Conservation (phyloP, 345 rosid genomes). For the Nephelium lappaceum region DNA sequence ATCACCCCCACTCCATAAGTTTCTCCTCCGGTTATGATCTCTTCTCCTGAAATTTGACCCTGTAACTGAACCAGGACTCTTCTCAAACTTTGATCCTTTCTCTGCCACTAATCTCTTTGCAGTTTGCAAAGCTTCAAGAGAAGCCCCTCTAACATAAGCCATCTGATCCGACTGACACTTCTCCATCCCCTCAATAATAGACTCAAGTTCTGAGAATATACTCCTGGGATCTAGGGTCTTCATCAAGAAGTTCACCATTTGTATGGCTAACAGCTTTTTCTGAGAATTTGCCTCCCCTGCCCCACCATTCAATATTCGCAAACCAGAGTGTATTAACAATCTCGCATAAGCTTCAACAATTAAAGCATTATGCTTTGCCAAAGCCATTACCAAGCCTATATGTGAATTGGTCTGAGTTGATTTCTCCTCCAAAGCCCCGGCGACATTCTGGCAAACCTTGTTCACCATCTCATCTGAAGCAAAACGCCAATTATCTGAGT, state of each 20-base stretch:
- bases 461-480: slow-evolving; percentile 94
- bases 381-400: slow-evolving; percentile 75
- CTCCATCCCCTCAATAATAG: slow-evolving; percentile 78
- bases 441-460: slow-evolving; percentile 84
- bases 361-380: slow-evolving; percentile 83
- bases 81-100: slow-evolving; percentile 58
- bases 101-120: slow-evolving; percentile 66
- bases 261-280: slow-evolving; percentile 76
- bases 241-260: slow-evolving; percentile 92
- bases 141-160: slow-evolving; percentile 90
- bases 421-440: slow-evolving; percentile 81
- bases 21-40: slow-evolving; percentile 35
- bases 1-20: slow-evolving; percentile 24
- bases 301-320: slow-evolving; percentile 59
- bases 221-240: slow-evolving; percentile 80
- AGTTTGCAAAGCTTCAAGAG: slow-evolving; percentile 84
- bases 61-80: slow-evolving; percentile 55
- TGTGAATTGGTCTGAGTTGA: slow-evolving; percentile 74
- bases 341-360: slow-evolving; percentile 92
- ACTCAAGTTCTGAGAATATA: slow-evolving; percentile 69
- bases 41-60: slow-evolving; percentile 67
- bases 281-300: slow-evolving; percentile 77
- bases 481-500: slow-evolving; percentile 85
- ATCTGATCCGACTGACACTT: slow-evolving; percentile 79
- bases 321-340: slow-evolving; percentile 72